Evolutionary conservation across 257 asterid genomes (phyloP), one percentile per base, ranked within the genome.

Genomic region (Solanum rostratum): DNA sequence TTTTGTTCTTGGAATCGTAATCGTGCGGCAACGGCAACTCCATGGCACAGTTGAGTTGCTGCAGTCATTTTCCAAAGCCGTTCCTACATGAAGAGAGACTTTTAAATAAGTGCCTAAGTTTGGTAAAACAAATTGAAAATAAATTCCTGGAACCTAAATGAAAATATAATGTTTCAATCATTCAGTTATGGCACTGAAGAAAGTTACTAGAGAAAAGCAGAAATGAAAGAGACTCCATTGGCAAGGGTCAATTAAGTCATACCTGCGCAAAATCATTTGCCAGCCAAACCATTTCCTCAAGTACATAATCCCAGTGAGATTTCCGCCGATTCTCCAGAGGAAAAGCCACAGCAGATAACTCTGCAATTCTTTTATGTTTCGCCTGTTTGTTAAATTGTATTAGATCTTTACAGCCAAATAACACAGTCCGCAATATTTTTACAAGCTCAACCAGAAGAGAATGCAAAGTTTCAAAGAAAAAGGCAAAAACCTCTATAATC

Each of bases 181-280:
- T 49, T 27, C 27, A 50, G 27, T 78, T 37, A 78, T 10, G 29
- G 63, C 41, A 78, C 63, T 78, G 27, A 76, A 29, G 76, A 59
- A 66, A 24, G 49, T 83, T 79, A 84, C n/a, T 39, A 41, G 82
- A 33, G 82, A 49, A 84, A 82, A 15, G 60, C 80, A 83, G 82
- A 80, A 46, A 46, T 15, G 60, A 46, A 74, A 74, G 22, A 46
- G 43, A 24, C 43, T 74, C 81, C 37, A 54, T 66, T n/a, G 8
- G 15, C 39, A 85, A n/a, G 62, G 60, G 79, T 30, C 79, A 57
- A 55, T 83, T 60, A 87, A 57, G 68, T 59, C 88, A 84, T 52
- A 97, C 99, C 98, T 97, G 99, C 33, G 97, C 94, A 92, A 97
- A 95, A 93, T 97, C 99, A 92, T 97, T 95, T 65, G 99, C 98